phyloP scores from a whole-genome alignment of 768 basidiomycete species.

The Coprinopsis cinerea region DNA sequence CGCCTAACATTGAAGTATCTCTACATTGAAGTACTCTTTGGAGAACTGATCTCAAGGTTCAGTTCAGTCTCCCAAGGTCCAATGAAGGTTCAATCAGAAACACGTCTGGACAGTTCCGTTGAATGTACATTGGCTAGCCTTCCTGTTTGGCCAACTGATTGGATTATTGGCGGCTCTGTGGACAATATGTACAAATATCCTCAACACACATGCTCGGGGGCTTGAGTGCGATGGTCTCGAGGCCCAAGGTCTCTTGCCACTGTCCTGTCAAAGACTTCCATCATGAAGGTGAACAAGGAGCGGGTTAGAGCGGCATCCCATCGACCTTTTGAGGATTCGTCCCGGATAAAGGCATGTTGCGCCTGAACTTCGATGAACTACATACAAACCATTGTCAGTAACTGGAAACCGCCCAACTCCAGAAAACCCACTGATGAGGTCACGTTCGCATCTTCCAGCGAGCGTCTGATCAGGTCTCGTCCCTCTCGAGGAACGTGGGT shows the following conservation, averaged over 20 bases:
- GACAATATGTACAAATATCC: not conserved
- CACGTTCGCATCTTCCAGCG: constrained; percentile 76
- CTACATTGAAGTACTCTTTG: not conserved
- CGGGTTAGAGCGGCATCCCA: constrained; percentile 93
- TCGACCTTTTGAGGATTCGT: constrained; percentile 86
- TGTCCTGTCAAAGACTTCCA: constrained; percentile 91
- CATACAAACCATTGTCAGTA: not conserved
- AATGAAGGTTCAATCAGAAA: too few species aligned
- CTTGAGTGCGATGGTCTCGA: constrained; percentile 33
- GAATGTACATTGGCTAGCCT: too few species aligned
- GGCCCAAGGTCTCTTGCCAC: constrained; percentile 83
- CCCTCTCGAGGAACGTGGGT: constrained; percentile 90
- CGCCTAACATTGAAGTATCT: constrained; percentile 12
- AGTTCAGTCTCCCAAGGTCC: too few species aligned
- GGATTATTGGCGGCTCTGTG: too few species aligned
- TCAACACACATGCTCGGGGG: constrained; percentile 77
- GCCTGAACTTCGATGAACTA: constrained; percentile 95
- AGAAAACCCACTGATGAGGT: constrained; percentile 52
- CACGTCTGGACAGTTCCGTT: too few species aligned
- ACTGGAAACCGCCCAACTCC: not conserved
- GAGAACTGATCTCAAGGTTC: too few species aligned
- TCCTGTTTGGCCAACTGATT: too few species aligned
- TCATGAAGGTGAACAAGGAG: constrained; percentile 77
- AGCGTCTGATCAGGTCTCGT: constrained; percentile 76
- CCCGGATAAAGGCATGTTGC: constrained; percentile 94